These are phyloP conservation scores for Syncephalastrum racemosum DNA, from an alignment of 371 early-diverging fungal species.

Conservation along the genomic window DNA sequence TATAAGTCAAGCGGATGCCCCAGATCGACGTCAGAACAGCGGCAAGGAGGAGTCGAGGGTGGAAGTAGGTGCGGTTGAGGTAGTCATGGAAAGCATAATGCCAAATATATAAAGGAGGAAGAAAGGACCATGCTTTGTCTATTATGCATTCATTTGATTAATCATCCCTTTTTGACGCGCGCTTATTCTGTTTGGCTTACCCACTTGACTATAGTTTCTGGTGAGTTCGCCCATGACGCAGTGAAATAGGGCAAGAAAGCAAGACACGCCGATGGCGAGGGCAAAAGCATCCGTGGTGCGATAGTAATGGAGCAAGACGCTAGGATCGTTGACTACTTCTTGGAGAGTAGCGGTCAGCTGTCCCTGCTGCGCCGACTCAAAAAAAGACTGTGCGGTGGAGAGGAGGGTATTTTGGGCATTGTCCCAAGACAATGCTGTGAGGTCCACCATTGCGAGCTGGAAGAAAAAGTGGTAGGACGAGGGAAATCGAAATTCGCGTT, in stretches of 20 bases:
- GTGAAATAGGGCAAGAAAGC: slow-evolving; percentile 20
- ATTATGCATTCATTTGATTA: slow-evolving; percentile 6
- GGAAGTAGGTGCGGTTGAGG: slow-evolving; percentile 19
- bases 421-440: no score
- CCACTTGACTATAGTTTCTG: slow-evolving; percentile 51
- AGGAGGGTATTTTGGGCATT: no score
- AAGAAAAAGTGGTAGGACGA: no score
- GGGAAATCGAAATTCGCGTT: no score
- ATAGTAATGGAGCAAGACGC: slow-evolving; percentile 16
- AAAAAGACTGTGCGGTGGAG: no score
- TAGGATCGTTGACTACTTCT: slow-evolving; percentile 11
- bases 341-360: not conserved
- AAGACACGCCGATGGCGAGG: slow-evolving; percentile 14
- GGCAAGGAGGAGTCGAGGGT: slow-evolving; percentile 53
- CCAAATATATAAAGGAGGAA: slow-evolving; percentile 63
- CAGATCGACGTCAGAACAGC: slow-evolving; percentile 64
- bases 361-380: no score
- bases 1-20: slow-evolving; percentile 80
- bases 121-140: slow-evolving; percentile 73
- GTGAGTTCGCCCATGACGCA: slow-evolving; percentile 36
- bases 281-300: slow-evolving; percentile 29
- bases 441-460: no score
- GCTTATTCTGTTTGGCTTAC: slow-evolving; percentile 19
- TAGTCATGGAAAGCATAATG: slow-evolving; percentile 57
- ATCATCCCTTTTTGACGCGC: not conserved